phyloP scores from a whole-genome alignment of 2,329 filamentous ascomycete genomes.

The Aspergillus felis region DNA sequence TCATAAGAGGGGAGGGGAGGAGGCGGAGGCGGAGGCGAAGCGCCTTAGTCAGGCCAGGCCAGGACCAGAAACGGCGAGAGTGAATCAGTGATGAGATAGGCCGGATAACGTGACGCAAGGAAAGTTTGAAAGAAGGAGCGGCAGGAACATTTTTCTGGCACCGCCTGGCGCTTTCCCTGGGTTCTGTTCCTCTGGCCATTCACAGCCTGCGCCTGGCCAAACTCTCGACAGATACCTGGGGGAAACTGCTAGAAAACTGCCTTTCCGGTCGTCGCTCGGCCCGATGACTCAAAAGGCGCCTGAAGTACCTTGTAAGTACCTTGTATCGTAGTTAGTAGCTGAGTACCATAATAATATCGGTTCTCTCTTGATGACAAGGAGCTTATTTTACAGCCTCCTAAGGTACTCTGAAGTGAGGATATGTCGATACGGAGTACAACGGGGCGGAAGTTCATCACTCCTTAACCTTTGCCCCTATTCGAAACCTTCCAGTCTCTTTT shows the following conservation, averaged over 20 bases:
- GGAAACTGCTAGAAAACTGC: conserved; percentile 18
- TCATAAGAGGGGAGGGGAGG: conserved; percentile 22
- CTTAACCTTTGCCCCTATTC: background rate
- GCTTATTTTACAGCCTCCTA: background rate
- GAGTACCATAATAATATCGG: background rate
- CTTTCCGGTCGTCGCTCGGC: conserved; percentile 8
- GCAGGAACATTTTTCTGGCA: conserved; percentile 11
- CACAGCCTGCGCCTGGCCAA: background rate
- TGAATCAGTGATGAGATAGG: conserved; percentile 23
- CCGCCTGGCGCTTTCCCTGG: conserved; percentile 15
- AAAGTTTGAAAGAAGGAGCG: conserved; percentile 6
- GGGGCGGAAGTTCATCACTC: background rate
- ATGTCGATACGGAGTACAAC: background rate
- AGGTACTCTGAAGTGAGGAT: background rate
- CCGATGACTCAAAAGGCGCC: conserved; percentile 1
- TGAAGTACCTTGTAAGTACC: background rate
- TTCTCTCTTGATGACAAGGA: background rate
- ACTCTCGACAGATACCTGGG: background rate
- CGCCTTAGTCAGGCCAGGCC: conserved; percentile 22
- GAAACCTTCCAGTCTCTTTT: background rate
- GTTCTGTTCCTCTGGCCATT: conserved; percentile 4
- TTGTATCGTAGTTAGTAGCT: background rate
- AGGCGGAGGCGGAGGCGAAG: conserved; percentile 22
- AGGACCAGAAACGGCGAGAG: conserved; percentile 2
- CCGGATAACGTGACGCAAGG: conserved; percentile 25